Evolutionary conservation across 345 rosid species (phyloP).

Genomic region (Firmiana major): DNA sequence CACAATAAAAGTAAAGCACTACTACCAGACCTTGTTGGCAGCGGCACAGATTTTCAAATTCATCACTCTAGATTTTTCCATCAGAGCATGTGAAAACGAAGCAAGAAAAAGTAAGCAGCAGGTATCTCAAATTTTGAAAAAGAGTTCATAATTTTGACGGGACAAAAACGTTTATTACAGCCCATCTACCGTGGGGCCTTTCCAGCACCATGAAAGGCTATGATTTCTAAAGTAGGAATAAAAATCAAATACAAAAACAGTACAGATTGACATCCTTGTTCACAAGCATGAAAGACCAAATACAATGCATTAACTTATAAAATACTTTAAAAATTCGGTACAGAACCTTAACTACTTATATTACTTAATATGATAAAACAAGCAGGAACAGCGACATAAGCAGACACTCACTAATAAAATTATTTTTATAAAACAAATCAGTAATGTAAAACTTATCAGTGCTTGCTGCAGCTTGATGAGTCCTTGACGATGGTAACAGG

Average conservation of each 20-base stretch:
- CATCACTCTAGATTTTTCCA: not conserved
- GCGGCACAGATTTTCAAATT: not conserved
- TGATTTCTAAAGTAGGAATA: not conserved
- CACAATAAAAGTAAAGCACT: too few relatives aligned
- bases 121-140: not conserved
- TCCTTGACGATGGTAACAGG: constrained; percentile 61
- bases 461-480: constrained; percentile 5
- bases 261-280: not conserved
- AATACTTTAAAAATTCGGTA: too few relatives aligned
- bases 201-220: not conserved
- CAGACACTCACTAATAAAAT: not conserved
- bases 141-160: not conserved
- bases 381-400: not conserved
- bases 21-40: not conserved
- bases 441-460: not conserved
- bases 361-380: not conserved
- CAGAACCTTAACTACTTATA: too few relatives aligned
- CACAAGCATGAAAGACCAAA: too few relatives aligned
- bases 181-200: not conserved
- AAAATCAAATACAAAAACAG: not conserved
- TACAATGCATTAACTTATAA: too few relatives aligned
- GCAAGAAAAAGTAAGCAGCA: not conserved
- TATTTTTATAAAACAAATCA: not conserved
- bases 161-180: not conserved
- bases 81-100: not conserved